Percentiles rank a stretch among this genome's conserved stretches.
Conservation (phyloP, 2,329 filamentous ascomycete genomes). For the Diaporthe nobilis region DNA sequence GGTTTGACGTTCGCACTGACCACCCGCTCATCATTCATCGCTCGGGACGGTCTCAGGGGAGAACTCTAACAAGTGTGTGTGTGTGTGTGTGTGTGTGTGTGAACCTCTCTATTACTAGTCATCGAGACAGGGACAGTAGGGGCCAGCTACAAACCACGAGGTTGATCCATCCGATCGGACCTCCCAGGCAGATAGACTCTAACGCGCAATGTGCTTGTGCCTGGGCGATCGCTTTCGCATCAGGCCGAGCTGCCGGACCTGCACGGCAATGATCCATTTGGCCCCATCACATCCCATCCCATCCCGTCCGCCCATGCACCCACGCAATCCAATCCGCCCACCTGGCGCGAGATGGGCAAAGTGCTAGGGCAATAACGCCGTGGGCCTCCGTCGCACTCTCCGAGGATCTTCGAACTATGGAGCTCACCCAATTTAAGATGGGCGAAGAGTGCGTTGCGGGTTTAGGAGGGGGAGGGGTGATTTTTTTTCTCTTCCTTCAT, state of each 20-base stretch:
- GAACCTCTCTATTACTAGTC: not conserved
- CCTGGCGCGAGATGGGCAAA: not conserved
- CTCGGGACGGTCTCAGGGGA: not conserved
- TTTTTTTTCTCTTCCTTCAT: too few species aligned
- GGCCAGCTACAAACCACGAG: not conserved
- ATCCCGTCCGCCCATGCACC: not conserved
- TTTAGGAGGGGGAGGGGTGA: not conserved
- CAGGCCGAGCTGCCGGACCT: constrained; percentile 13
- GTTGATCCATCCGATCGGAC: constrained; percentile 10
- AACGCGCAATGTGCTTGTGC: not conserved
- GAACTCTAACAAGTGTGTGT: not conserved
- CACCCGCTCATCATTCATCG: constrained; percentile 30
- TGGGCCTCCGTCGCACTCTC: constrained; percentile 26
- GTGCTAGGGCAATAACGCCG: constrained; percentile 23
- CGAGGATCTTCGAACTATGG: constrained; percentile 13
- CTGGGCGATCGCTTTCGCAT: constrained; percentile 11
- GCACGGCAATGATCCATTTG: not conserved
- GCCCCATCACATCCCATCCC: too few species aligned
- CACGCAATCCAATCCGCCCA: not conserved
- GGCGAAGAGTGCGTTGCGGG: constrained; percentile 7
- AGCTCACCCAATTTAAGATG: constrained; percentile 12
- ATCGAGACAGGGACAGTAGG: too few species aligned
- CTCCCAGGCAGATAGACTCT: not conserved
- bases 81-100: not conserved
- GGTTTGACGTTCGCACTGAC: constrained; percentile 21